Evolutionary conservation across 2,329 filamentous ascomycete genomes (phyloP), one percentile per base, ranked within the genome.

Genomic region (Chaetomium sp.): DNA sequence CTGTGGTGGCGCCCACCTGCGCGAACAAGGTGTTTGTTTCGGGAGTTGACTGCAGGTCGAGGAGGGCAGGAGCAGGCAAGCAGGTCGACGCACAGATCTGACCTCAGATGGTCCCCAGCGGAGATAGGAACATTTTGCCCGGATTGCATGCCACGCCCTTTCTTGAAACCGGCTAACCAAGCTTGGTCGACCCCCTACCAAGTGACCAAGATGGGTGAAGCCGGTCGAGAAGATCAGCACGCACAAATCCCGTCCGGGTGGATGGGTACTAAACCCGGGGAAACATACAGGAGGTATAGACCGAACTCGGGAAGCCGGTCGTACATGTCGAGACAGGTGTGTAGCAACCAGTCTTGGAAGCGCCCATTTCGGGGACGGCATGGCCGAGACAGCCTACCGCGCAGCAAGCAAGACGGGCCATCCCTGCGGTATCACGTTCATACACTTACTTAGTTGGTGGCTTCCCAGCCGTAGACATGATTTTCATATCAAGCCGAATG

Each of bases 201-300:
- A 53, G 50, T 31, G 13, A 31, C 23, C 38, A 42, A 19, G 38
- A 42, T n/a, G 38, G 38, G 16, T 5, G 16, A n/a, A 42, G 16
- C 16, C 3, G 50, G 50, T 13, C 47, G 23, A 53, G 38, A 5
- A 42, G 38, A 42, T 42, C 38, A 42, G 50, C 50, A 53, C 16
- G 7, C 23, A 12, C 33, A 45, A 23, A 21, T 23, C 3, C 12
- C 45, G 12, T 56, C 38, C 38, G 49, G 38, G 1, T 29, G 49
- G 56, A 54, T 49, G 56, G 62, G 55, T 59, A 63, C 62, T 47
- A 45, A 63, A 55, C 49, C 56, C 62, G 49, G 61, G n/a, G 25
- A 49, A 16, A 9, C 29, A 23, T 9, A 21, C 45, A 21, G 19
- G 45, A 47, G 19, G 10, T 47, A 47, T 13, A 8, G n/a, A 51